phyloP scores from a whole-genome alignment of 2,329 filamentous ascomycete genomes.

The Daldinia sp. region DNA sequence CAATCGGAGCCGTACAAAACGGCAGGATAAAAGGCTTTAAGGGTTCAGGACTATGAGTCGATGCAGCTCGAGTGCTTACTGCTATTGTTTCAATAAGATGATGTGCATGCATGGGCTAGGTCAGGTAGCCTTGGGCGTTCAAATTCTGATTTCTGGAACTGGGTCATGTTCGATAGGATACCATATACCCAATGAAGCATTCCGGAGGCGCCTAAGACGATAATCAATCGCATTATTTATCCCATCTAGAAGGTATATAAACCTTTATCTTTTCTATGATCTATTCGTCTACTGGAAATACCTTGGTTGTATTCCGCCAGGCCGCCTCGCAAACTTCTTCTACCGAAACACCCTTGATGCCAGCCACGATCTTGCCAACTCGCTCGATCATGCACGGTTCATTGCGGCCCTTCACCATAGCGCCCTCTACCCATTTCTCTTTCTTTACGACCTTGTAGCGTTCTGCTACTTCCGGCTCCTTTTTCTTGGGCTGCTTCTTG shows the following conservation, averaged over 20 bases:
- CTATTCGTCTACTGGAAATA: slow-evolving; percentile 75
- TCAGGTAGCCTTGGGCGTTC: slow-evolving; percentile 15
- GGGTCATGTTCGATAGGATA: slow-evolving; percentile 10
- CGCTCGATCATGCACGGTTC: slow-evolving; percentile 88
- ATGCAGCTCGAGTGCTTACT: background rate
- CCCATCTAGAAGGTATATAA: background rate
- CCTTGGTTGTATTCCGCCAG: slow-evolving; percentile 80
- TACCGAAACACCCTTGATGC: slow-evolving; percentile 79
- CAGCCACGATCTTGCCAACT: slow-evolving; percentile 88
- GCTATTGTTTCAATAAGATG: background rate
- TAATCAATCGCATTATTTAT: background rate
- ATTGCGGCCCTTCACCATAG: slow-evolving; percentile 94
- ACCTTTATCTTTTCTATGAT: slow-evolving; percentile 4
- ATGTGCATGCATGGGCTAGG: too few species aligned
- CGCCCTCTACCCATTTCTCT: slow-evolving; percentile 88
- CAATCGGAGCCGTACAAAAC: slow-evolving; percentile 71
- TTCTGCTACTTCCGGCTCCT: slow-evolving; percentile 71
- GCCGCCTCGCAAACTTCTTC: slow-evolving; percentile 87
- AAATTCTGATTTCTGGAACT: background rate
- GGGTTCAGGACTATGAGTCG: slow-evolving; percentile 59
- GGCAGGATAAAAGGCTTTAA: slow-evolving; percentile 70
- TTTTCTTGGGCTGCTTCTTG: slow-evolving; percentile 60
- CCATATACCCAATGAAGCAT: slow-evolving; percentile 26
- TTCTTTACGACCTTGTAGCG: slow-evolving; percentile 90
- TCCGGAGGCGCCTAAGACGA: background rate